These are phyloP conservation scores for Pyrus pyrifolia DNA, from an alignment of 306 rosid genomes.

Conservation along the genomic window DNA sequence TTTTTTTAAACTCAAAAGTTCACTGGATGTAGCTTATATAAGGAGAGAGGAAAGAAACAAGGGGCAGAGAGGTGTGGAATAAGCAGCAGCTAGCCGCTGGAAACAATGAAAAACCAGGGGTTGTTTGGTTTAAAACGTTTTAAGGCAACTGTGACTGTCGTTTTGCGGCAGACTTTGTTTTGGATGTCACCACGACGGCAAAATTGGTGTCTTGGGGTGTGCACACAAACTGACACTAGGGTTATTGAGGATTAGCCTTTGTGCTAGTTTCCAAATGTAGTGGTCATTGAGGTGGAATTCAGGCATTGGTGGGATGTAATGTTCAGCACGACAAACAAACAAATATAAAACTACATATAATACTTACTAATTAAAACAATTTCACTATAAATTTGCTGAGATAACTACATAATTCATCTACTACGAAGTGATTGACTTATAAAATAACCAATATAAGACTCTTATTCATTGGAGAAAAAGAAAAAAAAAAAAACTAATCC, in stretches of 20 bases:
- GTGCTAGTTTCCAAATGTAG: background rate
- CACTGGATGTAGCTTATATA: background rate
- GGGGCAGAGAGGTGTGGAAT: background rate
- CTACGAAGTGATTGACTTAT: no score
- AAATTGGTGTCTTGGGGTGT: background rate
- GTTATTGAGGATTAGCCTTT: background rate
- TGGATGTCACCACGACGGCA: background rate
- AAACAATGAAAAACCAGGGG: slow-evolving; percentile 11
- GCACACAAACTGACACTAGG: background rate
- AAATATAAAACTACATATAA: no score
- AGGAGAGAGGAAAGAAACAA: background rate
- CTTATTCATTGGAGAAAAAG: no score
- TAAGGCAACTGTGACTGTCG: slow-evolving; percentile 2
- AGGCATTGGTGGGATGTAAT: background rate
- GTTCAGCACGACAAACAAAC: no score
- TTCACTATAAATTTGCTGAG: no score
- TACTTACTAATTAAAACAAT: no score
- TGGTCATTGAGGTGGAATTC: background rate
- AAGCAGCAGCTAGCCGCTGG: background rate
- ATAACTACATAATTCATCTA: no score
- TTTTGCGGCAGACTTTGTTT: slow-evolving; percentile 5
- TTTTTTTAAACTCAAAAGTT: background rate
- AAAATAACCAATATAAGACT: no score
- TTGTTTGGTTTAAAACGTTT: background rate
- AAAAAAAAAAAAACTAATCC: no score